phyloP scores from a whole-genome alignment of 306 rosid genomes.

The Cucumis hystrix region DNA sequence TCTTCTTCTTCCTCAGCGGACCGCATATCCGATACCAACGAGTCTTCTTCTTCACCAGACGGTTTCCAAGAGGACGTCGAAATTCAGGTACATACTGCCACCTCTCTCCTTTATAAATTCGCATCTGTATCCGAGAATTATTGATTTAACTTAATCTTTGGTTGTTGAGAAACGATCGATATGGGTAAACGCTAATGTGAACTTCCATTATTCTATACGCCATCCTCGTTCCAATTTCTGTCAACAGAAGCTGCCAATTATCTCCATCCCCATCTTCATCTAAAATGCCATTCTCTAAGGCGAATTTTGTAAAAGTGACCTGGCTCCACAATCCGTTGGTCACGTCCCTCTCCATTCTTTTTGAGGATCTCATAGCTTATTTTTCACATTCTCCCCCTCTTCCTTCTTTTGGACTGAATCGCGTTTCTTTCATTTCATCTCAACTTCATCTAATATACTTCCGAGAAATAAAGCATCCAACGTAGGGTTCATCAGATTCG shows the following conservation, averaged over 20 bases:
- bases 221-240: background rate
- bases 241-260: background rate
- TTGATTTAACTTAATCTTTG: background rate
- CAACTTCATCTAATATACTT: background rate
- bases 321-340: background rate
- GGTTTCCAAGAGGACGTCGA: constrained; percentile 22
- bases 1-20: constrained; percentile 12
- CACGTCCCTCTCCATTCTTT: background rate
- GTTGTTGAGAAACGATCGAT: background rate
- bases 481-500: background rate
- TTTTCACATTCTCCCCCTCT: background rate
- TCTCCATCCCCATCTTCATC: background rate
- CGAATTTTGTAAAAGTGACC: background rate
- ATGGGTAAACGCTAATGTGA: background rate
- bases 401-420: background rate
- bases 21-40: constrained; percentile 30
- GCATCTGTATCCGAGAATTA: background rate
- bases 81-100: constrained; percentile 25
- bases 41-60: constrained; percentile 31
- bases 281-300: background rate
- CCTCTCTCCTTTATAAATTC: background rate
- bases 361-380: background rate
- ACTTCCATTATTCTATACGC: background rate
- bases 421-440: background rate
- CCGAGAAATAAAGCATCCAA: background rate